Percentiles rank a stretch among this genome's conserved stretches.
phyloP scores from a whole-genome alignment of 306 rosid genomes.

The Calophaca sinica region DNA sequence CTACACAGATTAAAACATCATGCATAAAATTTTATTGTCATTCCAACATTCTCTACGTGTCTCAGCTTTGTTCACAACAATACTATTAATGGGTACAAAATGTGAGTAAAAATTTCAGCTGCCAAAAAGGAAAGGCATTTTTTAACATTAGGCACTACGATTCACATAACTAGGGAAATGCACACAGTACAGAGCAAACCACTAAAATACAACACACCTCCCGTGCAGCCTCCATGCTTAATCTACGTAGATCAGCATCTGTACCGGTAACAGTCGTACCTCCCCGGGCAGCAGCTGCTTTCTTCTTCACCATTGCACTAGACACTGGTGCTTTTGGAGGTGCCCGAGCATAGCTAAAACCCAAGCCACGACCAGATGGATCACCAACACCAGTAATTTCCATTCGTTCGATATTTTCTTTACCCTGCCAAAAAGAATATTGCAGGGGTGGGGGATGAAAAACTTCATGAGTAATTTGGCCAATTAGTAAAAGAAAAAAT shows the following conservation, averaged over 20 bases:
- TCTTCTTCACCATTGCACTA: constrained; percentile 80
- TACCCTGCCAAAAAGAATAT: constrained; percentile 62
- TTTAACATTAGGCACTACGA: constrained; percentile 14
- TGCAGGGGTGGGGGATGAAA: not conserved
- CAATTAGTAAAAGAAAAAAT: constrained; percentile 30
- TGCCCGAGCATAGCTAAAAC: constrained; percentile 92
- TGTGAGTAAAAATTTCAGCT: not conserved
- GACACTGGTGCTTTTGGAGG: constrained; percentile 85
- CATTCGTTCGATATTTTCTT: constrained; percentile 90
- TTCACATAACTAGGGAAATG: constrained; percentile 14
- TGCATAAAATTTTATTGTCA: constrained; percentile 17
- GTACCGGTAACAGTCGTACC: constrained; percentile 97
- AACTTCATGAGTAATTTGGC: constrained; percentile 24
- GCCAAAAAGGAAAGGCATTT: not conserved
- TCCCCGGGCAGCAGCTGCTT: constrained; percentile 73
- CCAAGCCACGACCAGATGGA: constrained; percentile 96
- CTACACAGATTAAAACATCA: constrained; percentile 20
- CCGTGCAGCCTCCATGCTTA: constrained; percentile 99
- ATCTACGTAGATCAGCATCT: constrained; percentile 98
- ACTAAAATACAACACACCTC: constrained; percentile 64
- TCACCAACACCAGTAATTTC: constrained; percentile 98
- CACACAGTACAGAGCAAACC: constrained; percentile 33
- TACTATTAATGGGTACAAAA: constrained; percentile 15
- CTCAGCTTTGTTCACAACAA: constrained; percentile 29
- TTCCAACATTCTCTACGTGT: constrained; percentile 28